Base-by-base conservation (phyloP, 352 stramenopile genomes). In the Globisporangium radiosum region DNA sequence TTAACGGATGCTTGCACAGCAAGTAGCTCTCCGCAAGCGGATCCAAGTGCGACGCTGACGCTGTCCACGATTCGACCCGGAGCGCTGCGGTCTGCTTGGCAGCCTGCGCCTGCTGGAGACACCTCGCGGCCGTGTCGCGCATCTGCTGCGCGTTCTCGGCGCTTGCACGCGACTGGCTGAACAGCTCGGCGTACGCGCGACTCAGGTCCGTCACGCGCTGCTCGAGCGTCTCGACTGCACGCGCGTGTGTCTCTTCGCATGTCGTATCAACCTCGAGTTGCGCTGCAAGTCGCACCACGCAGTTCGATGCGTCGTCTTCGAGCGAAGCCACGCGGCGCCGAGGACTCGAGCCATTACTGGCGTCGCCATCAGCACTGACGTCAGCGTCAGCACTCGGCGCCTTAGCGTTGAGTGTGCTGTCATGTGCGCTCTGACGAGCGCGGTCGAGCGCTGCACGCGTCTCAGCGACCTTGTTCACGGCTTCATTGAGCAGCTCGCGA, bases 21-120 rank as follows among this genome's bases (percentile, higher is more conserved):
- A 92, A 62, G 53, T 92, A 92, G 4, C 83, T 81, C 57, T 91
- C 78, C 0, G 70, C 81, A 5, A 92, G 58, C 5, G 83, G 72
- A 19, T 90, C 81, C 48, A 92, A 60, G 33, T 91, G 78, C 2
- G 83, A 90, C 1, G 71, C 67, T 47, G 65, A 77, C 8, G 73
- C 59, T 11, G 69, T 81, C 82, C 82, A 92, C 7, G 79, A 86
- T 42, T 75, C 75, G 3, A 92, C 47, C 4, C 76, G 73, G 7
- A 81, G 56, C 8, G 64, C 69, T 4, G 75, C 68, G 42, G 71
- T 57, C 36, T 87, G 68, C 64, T 92, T 89, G 9, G 72, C 71
- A 1, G 68, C 65, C 51, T 90, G 82, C 4, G 80, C 82, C 15
- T 82, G 69, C 50, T 88, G 72, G 0, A 92, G 58, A 39, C 68